Conservation (phyloP, 768 basidiomycete genomes). For the Amanita inopinata region DNA sequence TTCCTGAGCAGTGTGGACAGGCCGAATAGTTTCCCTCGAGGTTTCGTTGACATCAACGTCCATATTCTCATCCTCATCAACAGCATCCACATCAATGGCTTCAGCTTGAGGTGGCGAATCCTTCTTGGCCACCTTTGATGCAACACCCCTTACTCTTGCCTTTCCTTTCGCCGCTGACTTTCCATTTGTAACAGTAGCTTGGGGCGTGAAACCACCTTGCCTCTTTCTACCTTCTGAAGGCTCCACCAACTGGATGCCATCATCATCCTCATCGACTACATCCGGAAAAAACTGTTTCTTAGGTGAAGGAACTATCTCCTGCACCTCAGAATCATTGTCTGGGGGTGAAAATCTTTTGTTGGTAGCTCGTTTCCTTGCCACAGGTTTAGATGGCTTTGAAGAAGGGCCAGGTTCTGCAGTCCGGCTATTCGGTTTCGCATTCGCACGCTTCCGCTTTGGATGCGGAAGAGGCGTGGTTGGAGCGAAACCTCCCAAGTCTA, state of each 20-base stretch:
- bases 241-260: slow-evolving; percentile 9
- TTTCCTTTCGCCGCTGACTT: slow-evolving; percentile 22
- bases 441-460: slow-evolving; percentile 2
- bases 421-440: background rate
- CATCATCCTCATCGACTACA: slow-evolving; percentile 10
- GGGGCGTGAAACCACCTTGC: slow-evolving; percentile 4
- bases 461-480: slow-evolving; percentile 2
- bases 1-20: slow-evolving; percentile 10
- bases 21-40: slow-evolving; percentile 9
- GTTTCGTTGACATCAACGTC: slow-evolving; percentile 15
- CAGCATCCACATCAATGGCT: slow-evolving; percentile 16
- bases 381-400: slow-evolving; percentile 2
- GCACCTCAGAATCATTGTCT: slow-evolving; percentile 7
- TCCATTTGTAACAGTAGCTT: slow-evolving; percentile 15
- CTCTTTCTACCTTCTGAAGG: slow-evolving; percentile 4
- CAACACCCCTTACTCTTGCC: slow-evolving; percentile 22
- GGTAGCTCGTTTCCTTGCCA: slow-evolving; percentile 1
- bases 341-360: background rate
- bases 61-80: slow-evolving; percentile 13
- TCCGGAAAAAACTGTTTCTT: slow-evolving; percentile 12
- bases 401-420: slow-evolving; percentile 3
- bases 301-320: slow-evolving; percentile 7
- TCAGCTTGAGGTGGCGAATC: slow-evolving; percentile 6
- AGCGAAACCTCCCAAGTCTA: slow-evolving; percentile 7
- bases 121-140: slow-evolving; percentile 10